Conservation (phyloP, 2,329 filamentous ascomycete genomes). For the Aspergillus persii region DNA sequence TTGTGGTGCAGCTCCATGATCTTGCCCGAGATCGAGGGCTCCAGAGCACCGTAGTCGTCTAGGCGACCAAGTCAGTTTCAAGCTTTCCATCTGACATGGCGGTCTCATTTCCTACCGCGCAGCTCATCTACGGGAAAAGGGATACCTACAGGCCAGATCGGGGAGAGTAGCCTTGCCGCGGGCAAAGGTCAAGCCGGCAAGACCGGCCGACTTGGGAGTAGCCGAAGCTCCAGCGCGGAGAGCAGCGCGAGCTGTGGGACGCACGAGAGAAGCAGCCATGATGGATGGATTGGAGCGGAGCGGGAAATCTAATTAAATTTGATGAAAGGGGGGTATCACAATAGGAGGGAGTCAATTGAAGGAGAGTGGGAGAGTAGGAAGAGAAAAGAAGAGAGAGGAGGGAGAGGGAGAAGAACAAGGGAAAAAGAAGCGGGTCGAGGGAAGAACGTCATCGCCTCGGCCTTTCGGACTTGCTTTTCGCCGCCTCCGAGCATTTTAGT, state of each 20-base stretch:
- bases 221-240: slow-evolving; percentile 56
- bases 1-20: slow-evolving; percentile 97
- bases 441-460: slow-evolving; percentile 26
- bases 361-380: slow-evolving; percentile 7
- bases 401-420: neutral
- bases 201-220: slow-evolving; percentile 52
- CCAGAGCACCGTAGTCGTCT: slow-evolving; percentile 97
- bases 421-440: neutral
- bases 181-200: slow-evolving; percentile 72
- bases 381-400: slow-evolving; percentile 6
- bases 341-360: slow-evolving; percentile 5
- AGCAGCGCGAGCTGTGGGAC: slow-evolving; percentile 68
- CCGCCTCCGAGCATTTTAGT: slow-evolving; percentile 15
- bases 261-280: slow-evolving; percentile 77
- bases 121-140: neutral
- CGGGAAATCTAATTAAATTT: slow-evolving; percentile 1
- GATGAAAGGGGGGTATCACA: neutral
- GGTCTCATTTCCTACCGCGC: neutral
- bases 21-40: slow-evolving; percentile 76
- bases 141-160: slow-evolving; percentile 69
- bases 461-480: slow-evolving; percentile 12
- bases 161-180: slow-evolving; percentile 91
- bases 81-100: neutral
- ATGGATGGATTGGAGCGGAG: slow-evolving; percentile 13
- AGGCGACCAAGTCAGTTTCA: neutral